Evolutionary conservation across 306 rosid genomes (phyloP).

Genomic region (Corylus americana): DNA sequence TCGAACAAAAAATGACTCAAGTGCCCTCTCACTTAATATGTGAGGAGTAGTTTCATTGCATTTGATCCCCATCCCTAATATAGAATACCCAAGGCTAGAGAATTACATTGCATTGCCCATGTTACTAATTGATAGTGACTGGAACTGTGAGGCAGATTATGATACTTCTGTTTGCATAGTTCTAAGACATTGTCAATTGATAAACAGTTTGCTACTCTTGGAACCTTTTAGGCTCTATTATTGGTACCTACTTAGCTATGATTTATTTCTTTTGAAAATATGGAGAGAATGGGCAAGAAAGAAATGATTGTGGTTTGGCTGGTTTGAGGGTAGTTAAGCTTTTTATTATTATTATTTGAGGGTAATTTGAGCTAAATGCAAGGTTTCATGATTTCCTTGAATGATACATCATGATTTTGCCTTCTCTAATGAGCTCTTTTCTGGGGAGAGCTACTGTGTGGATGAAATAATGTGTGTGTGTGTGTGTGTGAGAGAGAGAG

Average conservation of each 20-base stretch:
- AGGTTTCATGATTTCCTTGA: slow-evolving; percentile 9
- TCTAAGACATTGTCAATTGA: not conserved
- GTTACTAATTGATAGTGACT: not conserved
- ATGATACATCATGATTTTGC: slow-evolving; percentile 3
- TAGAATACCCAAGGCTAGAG: not conserved
- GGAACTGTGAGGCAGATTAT: not conserved
- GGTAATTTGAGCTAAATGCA: not conserved
- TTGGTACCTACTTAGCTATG: not conserved
- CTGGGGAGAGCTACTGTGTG: not conserved
- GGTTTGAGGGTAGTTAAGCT: not conserved
- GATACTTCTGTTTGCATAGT: not conserved
- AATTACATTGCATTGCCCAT: not conserved
- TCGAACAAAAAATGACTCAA: too few species aligned
- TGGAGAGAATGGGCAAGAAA: not conserved
- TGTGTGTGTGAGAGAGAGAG: not conserved
- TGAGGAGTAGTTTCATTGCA: too few species aligned
- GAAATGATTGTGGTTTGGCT: slow-evolving; percentile 6
- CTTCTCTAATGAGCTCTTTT: too few species aligned
- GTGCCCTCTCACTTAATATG: too few species aligned
- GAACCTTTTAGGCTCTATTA: not conserved
- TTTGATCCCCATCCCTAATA: not conserved
- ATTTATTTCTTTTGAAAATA: not conserved
- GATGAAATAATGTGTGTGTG: not conserved
- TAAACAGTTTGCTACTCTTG: not conserved
- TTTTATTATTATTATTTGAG: too few species aligned